These are phyloP conservation scores for Sporothrix dimorphospora DNA, from an alignment of 2,329 filamentous ascomycete genomes.

Conservation along the genomic window DNA sequence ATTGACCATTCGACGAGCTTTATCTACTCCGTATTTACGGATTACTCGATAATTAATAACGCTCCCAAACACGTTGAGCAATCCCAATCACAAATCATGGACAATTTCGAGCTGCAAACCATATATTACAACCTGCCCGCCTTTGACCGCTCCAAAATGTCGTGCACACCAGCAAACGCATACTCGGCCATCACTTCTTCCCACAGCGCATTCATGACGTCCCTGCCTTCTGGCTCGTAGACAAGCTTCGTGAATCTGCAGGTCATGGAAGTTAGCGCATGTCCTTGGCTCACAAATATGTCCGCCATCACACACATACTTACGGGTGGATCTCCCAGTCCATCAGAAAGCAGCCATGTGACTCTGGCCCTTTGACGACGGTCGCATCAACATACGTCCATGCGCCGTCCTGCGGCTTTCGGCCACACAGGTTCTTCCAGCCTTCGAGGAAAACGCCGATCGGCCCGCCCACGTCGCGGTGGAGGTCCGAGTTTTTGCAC, in stretches of 20 bases:
- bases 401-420: conserved; percentile 45
- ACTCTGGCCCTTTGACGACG: conserved; percentile 51
- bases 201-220: conserved; percentile 20
- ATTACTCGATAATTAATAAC: too few species aligned
- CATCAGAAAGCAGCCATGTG: conserved; percentile 53
- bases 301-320: background rate
- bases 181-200: conserved; percentile 28
- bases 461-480: conserved; percentile 39
- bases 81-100: background rate
- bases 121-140: background rate
- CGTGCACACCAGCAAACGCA: conserved; percentile 8
- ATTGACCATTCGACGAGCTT: too few species aligned
- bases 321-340: conserved; percentile 25
- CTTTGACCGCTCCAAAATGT: conserved; percentile 18
- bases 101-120: background rate
- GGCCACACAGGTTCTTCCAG: conserved; percentile 38
- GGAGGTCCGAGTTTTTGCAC: conserved; percentile 38
- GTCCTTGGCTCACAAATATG: background rate
- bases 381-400: conserved; percentile 53
- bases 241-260: conserved; percentile 23
- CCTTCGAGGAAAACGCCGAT: conserved; percentile 32
- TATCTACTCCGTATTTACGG: too few species aligned
- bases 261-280: background rate
- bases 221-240: conserved; percentile 25
- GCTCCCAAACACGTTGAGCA: background rate